Conservation (phyloP, 805 yeast species). For the Candida wancherniae region DNA sequence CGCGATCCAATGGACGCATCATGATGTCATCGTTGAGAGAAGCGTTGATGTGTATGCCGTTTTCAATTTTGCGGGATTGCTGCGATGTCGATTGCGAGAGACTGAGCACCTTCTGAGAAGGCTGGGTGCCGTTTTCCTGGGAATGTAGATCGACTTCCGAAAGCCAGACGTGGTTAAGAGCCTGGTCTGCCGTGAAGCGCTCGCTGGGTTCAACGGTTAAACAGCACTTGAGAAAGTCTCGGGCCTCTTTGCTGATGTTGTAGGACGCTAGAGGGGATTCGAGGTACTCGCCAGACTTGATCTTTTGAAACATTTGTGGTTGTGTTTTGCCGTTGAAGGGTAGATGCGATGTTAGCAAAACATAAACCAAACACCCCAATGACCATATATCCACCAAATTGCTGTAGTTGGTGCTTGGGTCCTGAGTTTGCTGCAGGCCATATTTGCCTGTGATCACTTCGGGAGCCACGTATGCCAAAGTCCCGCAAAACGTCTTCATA, state of each 20-base stretch:
- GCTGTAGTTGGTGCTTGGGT: conserved; percentile 51
- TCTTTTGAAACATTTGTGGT: conserved; percentile 73
- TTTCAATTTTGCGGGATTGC: conserved; percentile 45
- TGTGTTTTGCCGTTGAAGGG: conserved; percentile 95
- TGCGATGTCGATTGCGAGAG: conserved; percentile 70
- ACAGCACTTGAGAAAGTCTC: conserved; percentile 65
- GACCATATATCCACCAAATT: conserved; percentile 97
- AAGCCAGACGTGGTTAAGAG: conserved; percentile 84
- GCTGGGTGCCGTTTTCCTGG: conserved; percentile 13
- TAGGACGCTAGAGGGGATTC: conserved; percentile 66
- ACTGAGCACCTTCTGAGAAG: conserved; percentile 43
- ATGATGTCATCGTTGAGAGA: conserved; percentile 40
- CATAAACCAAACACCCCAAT: conserved; percentile 89
- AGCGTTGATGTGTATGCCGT: conserved; percentile 31
- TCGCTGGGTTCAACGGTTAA: conserved; percentile 71
- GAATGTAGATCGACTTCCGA: conserved; percentile 17
- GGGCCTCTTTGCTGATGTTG: conserved; percentile 62
- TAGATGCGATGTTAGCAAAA: conserved; percentile 83
- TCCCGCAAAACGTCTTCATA: conserved; percentile 96
- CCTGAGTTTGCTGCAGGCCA: conserved; percentile 30
- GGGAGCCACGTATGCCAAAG: conserved; percentile 95
- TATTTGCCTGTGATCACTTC: conserved; percentile 68
- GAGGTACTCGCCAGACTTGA: conserved; percentile 73
- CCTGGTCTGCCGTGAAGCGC: conserved; percentile 71
- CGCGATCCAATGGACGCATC: conserved; percentile 39